A percentile compares a stretch with the other conserved stretches of the same genome.
Conservation (phyloP, 176 grass and related monocot species). For the Oryza nivara region DNA sequence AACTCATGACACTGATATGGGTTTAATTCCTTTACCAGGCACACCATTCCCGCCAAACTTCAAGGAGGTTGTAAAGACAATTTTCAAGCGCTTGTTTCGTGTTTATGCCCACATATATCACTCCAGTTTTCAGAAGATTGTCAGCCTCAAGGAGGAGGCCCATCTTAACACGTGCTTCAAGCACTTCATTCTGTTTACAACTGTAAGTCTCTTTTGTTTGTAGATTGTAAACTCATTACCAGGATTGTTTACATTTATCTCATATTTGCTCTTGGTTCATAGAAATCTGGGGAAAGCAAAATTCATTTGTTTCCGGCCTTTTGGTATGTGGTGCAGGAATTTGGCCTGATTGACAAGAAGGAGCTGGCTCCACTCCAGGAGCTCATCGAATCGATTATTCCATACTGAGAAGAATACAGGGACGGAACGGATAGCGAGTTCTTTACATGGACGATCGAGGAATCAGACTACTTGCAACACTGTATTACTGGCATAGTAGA, state of each 20-base stretch:
- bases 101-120: conserved; percentile 98
- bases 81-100: conserved; percentile 96
- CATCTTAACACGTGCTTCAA: conserved; percentile 99
- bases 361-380: conserved; percentile 94
- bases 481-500: conserved; percentile 46
- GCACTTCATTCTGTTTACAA: conserved; percentile 99
- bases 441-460: conserved; percentile 30
- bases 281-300: not conserved
- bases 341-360: conserved; percentile 94
- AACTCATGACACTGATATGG: conserved; percentile 1
- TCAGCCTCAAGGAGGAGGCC: conserved; percentile 97
- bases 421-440: not conserved
- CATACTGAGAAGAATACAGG: conserved; percentile 59
- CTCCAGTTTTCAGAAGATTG: conserved; percentile 98
- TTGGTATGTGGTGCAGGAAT: conserved; percentile 63
- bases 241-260: not conserved
- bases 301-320: not conserved
- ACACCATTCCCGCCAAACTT: conserved; percentile 93
- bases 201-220: conserved; percentile 48
- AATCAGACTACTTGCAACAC: conserved; percentile 5
- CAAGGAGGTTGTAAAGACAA: conserved; percentile 98
- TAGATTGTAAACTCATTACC: not conserved
- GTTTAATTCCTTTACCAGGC: conserved; percentile 49
- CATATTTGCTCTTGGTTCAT: not conserved
- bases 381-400: conserved; percentile 96